A percentile compares a stretch with the other conserved stretches of the same genome.
phyloP scores from a whole-genome alignment of 2,329 filamentous ascomycete genomes.

The Paracorniculantispora psalliotae region DNA sequence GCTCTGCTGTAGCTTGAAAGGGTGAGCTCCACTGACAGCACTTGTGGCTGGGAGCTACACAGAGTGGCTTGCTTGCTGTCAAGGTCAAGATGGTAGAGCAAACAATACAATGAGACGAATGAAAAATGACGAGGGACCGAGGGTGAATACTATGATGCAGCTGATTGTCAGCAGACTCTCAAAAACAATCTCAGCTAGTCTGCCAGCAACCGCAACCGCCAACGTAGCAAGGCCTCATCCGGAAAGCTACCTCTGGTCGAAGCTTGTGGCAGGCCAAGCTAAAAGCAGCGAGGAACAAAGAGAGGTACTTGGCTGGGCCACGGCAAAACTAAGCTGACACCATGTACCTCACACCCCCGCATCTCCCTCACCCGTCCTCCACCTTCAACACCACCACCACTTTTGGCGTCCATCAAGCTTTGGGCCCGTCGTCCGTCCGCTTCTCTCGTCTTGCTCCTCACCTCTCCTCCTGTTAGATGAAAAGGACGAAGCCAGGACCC shows the following conservation, averaged over 20 bases:
- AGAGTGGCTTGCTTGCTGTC: background rate
- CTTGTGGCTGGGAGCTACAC: slow-evolving; percentile 1
- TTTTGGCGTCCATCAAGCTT: background rate
- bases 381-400: background rate
- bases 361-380: slow-evolving; percentile 3
- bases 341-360: slow-evolving; percentile 9
- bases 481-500: too few species aligned
- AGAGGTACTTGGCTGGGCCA: too few species aligned
- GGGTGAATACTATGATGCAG: too few species aligned
- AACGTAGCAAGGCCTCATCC: slow-evolving; percentile 3
- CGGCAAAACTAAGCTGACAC: too few species aligned
- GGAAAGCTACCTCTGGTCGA: background rate
- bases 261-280: background rate
- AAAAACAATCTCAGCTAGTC: background rate
- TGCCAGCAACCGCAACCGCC: slow-evolving; percentile 1
- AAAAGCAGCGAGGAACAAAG: background rate
- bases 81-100: too few species aligned
- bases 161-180: too few species aligned
- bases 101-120: too few species aligned
- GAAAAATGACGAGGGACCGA: too few species aligned
- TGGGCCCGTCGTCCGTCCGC: background rate
- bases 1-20: background rate
- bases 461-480: too few species aligned
- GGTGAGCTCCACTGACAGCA: background rate
- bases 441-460: background rate